Evolutionary conservation across 2,329 filamentous ascomycete species (phyloP).

Genomic region (Alternaria angustiovoidea): DNA sequence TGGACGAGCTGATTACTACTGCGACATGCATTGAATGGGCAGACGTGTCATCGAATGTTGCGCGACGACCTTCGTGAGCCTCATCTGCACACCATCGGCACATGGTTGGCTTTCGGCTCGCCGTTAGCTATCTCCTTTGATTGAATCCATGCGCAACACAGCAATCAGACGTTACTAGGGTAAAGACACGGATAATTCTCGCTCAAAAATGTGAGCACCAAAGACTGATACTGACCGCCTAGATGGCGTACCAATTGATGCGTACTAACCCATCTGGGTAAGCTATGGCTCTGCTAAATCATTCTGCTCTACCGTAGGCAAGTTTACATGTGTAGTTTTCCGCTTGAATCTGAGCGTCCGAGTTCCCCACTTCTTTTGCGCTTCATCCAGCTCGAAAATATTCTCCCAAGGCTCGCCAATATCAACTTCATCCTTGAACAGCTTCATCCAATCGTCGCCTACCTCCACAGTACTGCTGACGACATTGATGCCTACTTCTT

Average conservation of each 20-base stretch:
- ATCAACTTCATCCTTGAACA: slow-evolving; percentile 7
- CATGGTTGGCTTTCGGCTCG: neutral
- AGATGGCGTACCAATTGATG: neutral
- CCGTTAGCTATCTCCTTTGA: neutral
- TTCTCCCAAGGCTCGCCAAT: slow-evolving; percentile 14
- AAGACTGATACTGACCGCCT: neutral
- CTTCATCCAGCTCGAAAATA: slow-evolving; percentile 8
- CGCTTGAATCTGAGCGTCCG: slow-evolving; percentile 7
- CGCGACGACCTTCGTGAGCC: neutral
- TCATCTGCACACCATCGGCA: neutral
- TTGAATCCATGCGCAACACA: neutral
- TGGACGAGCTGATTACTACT: neutral
- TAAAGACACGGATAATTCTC: neutral
- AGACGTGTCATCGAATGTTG: neutral
- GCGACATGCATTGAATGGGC: neutral
- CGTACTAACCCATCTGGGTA: neutral
- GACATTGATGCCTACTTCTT: slow-evolving; percentile 7
- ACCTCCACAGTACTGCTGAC: neutral
- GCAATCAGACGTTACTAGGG: neutral
- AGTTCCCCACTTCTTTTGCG: neutral
- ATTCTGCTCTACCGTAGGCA: neutral
- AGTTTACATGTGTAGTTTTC: neutral
- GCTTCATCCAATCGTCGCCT: neutral
- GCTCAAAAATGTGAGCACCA: no score
- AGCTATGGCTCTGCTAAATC: neutral